phyloP scores from a whole-genome alignment of 208 protist species.

The Tritrichomonas foetus region DNA sequence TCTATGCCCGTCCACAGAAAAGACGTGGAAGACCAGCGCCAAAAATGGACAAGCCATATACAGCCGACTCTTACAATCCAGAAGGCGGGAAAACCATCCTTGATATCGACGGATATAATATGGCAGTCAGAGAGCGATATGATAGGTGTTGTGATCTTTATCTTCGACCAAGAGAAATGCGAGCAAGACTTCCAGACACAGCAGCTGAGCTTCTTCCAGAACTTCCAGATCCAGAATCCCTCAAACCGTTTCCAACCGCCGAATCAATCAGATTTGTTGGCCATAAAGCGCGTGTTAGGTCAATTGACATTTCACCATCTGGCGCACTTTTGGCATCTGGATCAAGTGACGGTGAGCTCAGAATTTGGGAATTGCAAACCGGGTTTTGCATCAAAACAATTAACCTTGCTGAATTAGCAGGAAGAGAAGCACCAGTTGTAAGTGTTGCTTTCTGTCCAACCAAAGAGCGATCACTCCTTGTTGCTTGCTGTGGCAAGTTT shows the following conservation, averaged over 20 bases:
- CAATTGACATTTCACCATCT: neutral
- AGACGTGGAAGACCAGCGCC: neutral
- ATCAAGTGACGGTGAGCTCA: conserved; percentile 81
- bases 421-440: neutral
- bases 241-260: conserved; percentile 93
- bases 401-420: conserved; percentile 50
- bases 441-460: conserved; percentile 36
- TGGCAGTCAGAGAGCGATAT: conserved; percentile 91
- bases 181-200: conserved; percentile 69
- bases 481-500: neutral
- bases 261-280: conserved; percentile 54
- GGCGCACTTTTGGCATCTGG: neutral
- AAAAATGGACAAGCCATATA: neutral
- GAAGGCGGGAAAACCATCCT: conserved; percentile 42
- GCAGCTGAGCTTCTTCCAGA: conserved; percentile 89
- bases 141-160: conserved; percentile 97
- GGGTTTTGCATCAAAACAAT: conserved; percentile 80
- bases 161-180: conserved; percentile 76
- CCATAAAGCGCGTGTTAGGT: neutral
- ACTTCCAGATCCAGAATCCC: conserved; percentile 88
- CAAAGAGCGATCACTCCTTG: neutral
- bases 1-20: neutral
- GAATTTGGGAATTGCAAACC: conserved; percentile 91
- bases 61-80: neutral
- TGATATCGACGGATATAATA: conserved; percentile 67